Conservation (phyloP, 2,329 filamentous ascomycete species). For the Cladosporium sp. region DNA sequence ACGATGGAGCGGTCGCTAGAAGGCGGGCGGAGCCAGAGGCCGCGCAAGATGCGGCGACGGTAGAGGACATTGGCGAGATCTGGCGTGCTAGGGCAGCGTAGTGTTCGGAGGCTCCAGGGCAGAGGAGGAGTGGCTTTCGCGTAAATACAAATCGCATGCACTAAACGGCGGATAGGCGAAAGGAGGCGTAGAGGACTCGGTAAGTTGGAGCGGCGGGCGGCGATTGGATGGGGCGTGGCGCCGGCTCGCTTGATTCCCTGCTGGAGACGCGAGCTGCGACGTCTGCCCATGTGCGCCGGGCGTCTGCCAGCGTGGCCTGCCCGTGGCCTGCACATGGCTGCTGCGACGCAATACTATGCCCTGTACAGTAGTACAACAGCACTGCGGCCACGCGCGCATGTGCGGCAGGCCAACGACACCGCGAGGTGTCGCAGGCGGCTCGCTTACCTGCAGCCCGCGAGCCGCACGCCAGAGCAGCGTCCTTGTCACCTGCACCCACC, state of each 20-base stretch:
- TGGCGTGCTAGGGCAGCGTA: neutral
- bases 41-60: neutral
- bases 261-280: neutral
- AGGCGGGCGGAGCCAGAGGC: slow-evolving; percentile 1
- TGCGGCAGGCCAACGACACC: too few relatives aligned
- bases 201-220: neutral
- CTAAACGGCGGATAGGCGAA: slow-evolving; percentile 5
- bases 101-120: neutral
- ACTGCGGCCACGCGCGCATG: too few relatives aligned
- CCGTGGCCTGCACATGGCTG: too few relatives aligned
- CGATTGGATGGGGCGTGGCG: neutral
- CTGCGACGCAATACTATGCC: too few relatives aligned
- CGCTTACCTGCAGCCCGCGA: too few relatives aligned
- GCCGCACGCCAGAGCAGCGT: too few relatives aligned
- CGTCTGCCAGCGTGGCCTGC: too few relatives aligned
- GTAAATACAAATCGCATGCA: slow-evolving; percentile 4
- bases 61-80: too few relatives aligned
- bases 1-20: neutral
- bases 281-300: too few relatives aligned
- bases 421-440: too few relatives aligned
- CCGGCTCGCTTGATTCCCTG: neutral
- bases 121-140: neutral
- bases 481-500: too few relatives aligned
- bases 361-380: too few relatives aligned
- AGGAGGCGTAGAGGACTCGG: neutral